These are phyloP conservation scores for Pholiota microspora DNA, from an alignment of 768 basidiomycete species.

Conservation along the genomic window DNA sequence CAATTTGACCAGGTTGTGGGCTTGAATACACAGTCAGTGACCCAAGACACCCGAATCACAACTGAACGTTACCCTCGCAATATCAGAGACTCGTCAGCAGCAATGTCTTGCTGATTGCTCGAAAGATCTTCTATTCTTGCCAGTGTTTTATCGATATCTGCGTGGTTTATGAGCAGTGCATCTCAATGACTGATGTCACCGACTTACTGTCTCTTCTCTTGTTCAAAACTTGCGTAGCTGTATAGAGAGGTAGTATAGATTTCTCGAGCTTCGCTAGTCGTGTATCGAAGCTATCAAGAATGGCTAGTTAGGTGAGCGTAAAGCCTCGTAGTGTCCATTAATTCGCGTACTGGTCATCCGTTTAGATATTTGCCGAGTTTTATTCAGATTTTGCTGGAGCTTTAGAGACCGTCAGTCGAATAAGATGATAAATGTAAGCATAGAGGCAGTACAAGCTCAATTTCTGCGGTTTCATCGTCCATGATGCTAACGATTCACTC, in stretches of 20 bases:
- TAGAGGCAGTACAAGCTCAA: conserved; percentile 53
- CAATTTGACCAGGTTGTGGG: conserved; percentile 67
- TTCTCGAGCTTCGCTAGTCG: conserved; percentile 83
- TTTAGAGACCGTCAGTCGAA: conserved; percentile 23
- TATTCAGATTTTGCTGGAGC: conserved; percentile 87
- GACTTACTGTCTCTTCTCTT: conserved; percentile 67
- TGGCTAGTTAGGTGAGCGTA: conserved; percentile 51
- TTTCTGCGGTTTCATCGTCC: conserved; percentile 72
- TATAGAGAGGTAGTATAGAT: conserved; percentile 81
- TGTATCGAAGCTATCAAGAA: conserved; percentile 81
- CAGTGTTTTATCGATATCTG: conserved; percentile 81
- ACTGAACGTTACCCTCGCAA: conserved; percentile 58
- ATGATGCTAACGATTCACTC: too few relatives aligned
- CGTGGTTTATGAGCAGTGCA: neutral
- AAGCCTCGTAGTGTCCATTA: neutral
- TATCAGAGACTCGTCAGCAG: conserved; percentile 76
- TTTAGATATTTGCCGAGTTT: conserved; percentile 81
- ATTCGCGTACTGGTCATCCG: conserved; percentile 73
- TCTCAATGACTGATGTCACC: neutral
- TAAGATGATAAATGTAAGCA: neutral
- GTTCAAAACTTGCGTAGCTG: conserved; percentile 73
- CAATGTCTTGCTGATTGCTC: conserved; percentile 71
- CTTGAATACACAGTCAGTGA: conserved; percentile 31
- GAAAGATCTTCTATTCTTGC: conserved; percentile 78
- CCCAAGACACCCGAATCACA: neutral